Percentiles rank a stretch among this genome's conserved stretches.
These are phyloP conservation scores for Dovyalis caffra DNA, from an alignment of 345 rosid species.

Conservation along the genomic window DNA sequence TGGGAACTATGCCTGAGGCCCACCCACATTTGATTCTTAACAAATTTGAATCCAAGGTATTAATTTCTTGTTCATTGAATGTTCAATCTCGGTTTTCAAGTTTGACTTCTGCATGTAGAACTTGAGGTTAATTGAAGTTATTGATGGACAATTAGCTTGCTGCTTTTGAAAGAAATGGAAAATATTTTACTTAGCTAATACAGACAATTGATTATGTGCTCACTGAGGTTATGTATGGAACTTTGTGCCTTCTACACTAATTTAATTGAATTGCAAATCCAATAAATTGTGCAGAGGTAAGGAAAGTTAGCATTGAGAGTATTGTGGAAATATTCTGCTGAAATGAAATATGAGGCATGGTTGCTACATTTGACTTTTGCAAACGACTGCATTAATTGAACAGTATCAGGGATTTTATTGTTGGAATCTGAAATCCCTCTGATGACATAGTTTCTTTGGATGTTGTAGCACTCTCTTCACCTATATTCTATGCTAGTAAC, in stretches of 20 bases:
- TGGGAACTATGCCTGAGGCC: slow-evolving; percentile 89
- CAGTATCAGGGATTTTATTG: background rate
- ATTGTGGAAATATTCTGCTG: background rate
- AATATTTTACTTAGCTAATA: background rate
- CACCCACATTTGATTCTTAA: slow-evolving; percentile 83
- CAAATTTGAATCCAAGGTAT: slow-evolving; percentile 77
- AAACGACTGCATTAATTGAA: background rate
- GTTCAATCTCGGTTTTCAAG: background rate
- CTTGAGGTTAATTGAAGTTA: background rate
- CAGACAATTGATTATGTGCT: background rate
- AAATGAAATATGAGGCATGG: background rate
- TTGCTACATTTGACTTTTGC: background rate
- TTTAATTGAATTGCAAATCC: background rate
- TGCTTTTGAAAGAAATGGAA: background rate
- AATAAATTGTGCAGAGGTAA: background rate
- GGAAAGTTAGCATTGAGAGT: background rate
- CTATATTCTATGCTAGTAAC: background rate
- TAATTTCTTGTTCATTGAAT: background rate
- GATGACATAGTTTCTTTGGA: background rate
- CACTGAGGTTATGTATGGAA: background rate
- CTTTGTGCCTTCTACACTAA: background rate
- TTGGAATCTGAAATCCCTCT: background rate
- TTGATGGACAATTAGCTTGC: background rate
- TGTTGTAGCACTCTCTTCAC: background rate
- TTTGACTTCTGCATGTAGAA: background rate